Percentiles rank a stretch among this genome's conserved stretches.
phyloP scores from a whole-genome alignment of 139 green algal species.

The Volvox africanus region DNA sequence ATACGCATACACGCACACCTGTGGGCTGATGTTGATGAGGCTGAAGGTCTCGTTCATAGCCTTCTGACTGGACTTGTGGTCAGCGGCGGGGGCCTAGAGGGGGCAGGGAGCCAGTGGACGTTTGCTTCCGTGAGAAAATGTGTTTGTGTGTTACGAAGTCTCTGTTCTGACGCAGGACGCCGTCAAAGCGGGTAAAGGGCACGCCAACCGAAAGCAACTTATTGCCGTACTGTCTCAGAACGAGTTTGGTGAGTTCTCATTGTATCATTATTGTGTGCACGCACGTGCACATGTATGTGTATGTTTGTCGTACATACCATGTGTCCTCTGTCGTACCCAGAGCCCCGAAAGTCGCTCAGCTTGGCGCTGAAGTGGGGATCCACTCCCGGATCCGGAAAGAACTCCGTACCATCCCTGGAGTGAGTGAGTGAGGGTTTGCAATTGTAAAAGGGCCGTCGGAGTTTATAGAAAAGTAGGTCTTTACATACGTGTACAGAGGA shows the following conservation, averaged over 20 bases:
- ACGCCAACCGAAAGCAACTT: too few species aligned
- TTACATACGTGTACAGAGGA: too few species aligned
- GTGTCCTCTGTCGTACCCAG: constrained; percentile 94
- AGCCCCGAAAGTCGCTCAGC: constrained; percentile 81
- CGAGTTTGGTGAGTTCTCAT: neutral
- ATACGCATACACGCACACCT: constrained; percentile 41
- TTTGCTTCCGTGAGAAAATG: too few species aligned
- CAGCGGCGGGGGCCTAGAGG: constrained; percentile 80
- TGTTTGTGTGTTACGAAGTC: too few species aligned
- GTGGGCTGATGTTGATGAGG: constrained; percentile 77
- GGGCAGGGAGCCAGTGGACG: too few species aligned
- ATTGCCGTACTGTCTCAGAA: neutral
- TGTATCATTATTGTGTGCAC: neutral
- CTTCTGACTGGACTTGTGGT: constrained; percentile 85
- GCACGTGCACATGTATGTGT: neutral
- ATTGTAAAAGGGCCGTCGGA: neutral
- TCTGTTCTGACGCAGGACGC: neutral
- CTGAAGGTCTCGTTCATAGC: constrained; percentile 92
- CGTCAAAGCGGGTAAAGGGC: neutral
- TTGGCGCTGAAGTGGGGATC: constrained; percentile 79
- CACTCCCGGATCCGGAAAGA: constrained; percentile 78
- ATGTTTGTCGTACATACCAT: constrained; percentile 65
- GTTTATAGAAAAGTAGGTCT: too few species aligned
- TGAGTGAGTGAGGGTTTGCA: neutral
- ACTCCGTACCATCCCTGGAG: constrained; percentile 54